phyloP scores from a whole-genome alignment of 2,329 filamentous ascomycete species.

The Didymella sp. region DNA sequence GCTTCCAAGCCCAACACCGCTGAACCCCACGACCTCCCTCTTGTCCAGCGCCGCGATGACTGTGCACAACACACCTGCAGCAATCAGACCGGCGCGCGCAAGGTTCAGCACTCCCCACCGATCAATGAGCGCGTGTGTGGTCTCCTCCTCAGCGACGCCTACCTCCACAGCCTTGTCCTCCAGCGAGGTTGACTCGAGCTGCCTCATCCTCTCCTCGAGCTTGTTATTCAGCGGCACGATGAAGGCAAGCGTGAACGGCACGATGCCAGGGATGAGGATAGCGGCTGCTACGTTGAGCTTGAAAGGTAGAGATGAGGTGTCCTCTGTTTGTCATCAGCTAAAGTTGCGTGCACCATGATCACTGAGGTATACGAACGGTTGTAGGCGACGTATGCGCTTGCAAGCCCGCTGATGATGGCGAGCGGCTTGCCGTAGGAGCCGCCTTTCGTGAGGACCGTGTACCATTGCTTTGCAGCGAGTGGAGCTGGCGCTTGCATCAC shows the following conservation, averaged over 20 bases:
- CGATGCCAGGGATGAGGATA: conserved; percentile 53
- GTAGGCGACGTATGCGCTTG: conserved; percentile 58
- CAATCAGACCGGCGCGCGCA: conserved; percentile 49
- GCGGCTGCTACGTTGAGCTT: conserved; percentile 58
- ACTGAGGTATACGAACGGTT: conserved; percentile 34
- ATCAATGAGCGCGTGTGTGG: conserved; percentile 61
- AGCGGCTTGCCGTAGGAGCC: conserved; percentile 50
- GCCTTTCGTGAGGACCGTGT: conserved; percentile 52
- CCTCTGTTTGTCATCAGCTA: conserved; percentile 30
- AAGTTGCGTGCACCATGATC: neutral
- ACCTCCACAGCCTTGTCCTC: conserved; percentile 47
- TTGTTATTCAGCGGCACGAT: conserved; percentile 59
- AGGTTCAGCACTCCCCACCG: conserved; percentile 64
- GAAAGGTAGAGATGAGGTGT: conserved; percentile 42
- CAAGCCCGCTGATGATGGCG: conserved; percentile 51
- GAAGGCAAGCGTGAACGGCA: conserved; percentile 61
- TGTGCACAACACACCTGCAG: conserved; percentile 34
- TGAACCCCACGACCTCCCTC: conserved; percentile 34
- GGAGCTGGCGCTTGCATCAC: conserved; percentile 63
- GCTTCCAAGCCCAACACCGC: conserved; percentile 25
- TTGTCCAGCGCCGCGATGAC: conserved; percentile 38
- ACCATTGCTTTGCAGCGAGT: conserved; percentile 64
- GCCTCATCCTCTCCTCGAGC: conserved; percentile 55
- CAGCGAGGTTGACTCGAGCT: conserved; percentile 47
- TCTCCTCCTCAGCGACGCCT: conserved; percentile 53